phyloP scores from a whole-genome alignment of 2,329 filamentous ascomycete species.

The Huntiella moniliformis region DNA sequence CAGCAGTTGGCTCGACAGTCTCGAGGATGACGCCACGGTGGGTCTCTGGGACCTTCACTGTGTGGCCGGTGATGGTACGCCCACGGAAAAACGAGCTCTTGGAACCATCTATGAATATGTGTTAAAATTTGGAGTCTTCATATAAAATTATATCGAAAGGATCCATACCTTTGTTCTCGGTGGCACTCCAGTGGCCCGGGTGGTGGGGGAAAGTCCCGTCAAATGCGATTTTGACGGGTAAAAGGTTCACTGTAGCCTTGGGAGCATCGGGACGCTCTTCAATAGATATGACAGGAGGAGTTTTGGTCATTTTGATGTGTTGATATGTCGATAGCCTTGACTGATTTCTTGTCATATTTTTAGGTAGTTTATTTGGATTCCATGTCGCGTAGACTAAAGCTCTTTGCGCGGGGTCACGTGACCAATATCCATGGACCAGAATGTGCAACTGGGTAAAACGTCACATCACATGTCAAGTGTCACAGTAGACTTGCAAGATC shows the following conservation, averaged over 20 bases:
- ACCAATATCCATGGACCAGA: not conserved
- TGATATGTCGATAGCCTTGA: not conserved
- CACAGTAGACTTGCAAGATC: too few species aligned
- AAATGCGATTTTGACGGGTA: conserved; percentile 67
- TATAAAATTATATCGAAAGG: not conserved
- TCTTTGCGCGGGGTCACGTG: conserved; percentile 5
- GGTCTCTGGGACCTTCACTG: conserved; percentile 46
- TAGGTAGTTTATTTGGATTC: not conserved
- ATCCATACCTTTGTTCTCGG: conserved; percentile 21
- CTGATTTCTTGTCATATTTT: not conserved
- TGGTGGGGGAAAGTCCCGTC: conserved; percentile 49
- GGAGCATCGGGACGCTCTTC: conserved; percentile 14
- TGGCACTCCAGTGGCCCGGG: conserved; percentile 46
- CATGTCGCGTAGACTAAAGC: not conserved
- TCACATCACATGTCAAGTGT: not conserved
- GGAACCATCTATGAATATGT: conserved; percentile 25
- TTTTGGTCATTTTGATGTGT: conserved; percentile 18
- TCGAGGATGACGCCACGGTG: conserved; percentile 48
- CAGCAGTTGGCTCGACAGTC: conserved; percentile 21
- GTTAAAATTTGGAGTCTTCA: not conserved
- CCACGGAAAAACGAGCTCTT: conserved; percentile 56
- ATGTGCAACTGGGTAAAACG: not conserved
- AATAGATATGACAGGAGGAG: conserved; percentile 25
- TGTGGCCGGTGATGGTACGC: conserved; percentile 53
- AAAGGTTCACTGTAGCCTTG: conserved; percentile 45